phyloP scores from a whole-genome alignment of 78 protist species.

The Cavenderia fasciculata region DNA sequence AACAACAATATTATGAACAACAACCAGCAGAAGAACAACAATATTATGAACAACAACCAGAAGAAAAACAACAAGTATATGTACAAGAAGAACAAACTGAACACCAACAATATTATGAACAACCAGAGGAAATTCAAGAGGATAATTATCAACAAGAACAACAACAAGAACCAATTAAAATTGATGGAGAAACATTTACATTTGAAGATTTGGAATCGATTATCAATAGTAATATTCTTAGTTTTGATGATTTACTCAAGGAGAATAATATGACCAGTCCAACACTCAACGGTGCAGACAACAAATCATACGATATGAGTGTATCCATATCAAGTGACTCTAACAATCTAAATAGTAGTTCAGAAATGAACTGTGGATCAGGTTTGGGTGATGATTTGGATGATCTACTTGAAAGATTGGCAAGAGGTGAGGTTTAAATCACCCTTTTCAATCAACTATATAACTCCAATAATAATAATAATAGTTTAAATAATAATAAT shows the following conservation, averaged over 20 bases:
- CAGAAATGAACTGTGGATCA: too few relatives aligned
- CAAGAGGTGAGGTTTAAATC: conserved; percentile 58
- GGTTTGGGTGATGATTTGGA: conserved; percentile 10
- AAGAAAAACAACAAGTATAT: background rate
- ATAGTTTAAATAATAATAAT: too few relatives aligned
- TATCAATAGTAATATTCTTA: conserved; percentile 24
- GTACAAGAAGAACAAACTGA: background rate
- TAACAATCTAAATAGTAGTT: background rate
- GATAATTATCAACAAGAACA: background rate
- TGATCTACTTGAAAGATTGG: conserved; percentile 27
- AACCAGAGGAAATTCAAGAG: background rate
- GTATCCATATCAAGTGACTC: background rate
- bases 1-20: background rate
- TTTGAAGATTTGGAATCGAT: conserved; percentile 65
- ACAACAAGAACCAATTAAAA: background rate
- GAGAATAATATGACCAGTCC: background rate
- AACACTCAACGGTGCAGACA: background rate
- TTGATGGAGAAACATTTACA: conserved; percentile 6
- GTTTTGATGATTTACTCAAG: conserved; percentile 51
- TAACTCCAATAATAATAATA: too few relatives aligned
- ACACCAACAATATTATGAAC: background rate
- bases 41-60: background rate
- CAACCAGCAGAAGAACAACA: background rate
- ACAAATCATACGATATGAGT: conserved; percentile 12
- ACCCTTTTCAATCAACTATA: too few relatives aligned